Evolutionary conservation across 495 filamentous ascomycete species (phyloP), one percentile per base, ranked within the genome.

Genomic region (Apodospora peruviana): DNA sequence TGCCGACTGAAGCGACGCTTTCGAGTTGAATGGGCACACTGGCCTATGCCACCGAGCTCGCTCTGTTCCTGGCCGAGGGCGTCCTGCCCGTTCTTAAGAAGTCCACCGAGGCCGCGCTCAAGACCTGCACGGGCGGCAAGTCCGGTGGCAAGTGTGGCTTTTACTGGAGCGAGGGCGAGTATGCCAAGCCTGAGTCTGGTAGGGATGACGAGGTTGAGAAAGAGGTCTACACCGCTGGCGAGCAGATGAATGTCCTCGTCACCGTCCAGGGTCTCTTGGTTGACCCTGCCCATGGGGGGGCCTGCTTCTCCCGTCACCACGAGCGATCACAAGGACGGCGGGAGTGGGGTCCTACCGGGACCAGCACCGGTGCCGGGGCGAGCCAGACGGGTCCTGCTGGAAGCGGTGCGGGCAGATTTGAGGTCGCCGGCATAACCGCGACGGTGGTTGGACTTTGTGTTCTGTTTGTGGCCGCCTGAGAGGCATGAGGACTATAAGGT

Each of bases 1-100:
- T 58, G 10, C 55, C 55, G 35, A 43, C 25, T 0, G 43, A 50
- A n/a, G 29, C 37, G 2, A 57, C 39, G 10, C 40, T 56, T 7
- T 56, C 27, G 14, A 32, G 27, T 14, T 32, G 27, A 32, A n/a
- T n/a, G n/a, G n/a, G n/a, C n/a, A n/a, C n/a, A n/a, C 27, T 32
- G 27, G 27, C 27, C 27, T 7, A 7, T 32, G 27, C 27, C 27
- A 32, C 27, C 27, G 27, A 32, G 27, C 27, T 32, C 7, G 27
- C 27, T 14, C 27, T 14, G 14, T 32, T 32, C 27, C 27, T 32
- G 27, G 27, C 27, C 27, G 27, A 32, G 27, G 27, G 27, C 27
- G 27, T 32, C 27, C 27, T 32, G 27, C 27, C 27, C 27, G 27
- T 32, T 32, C 27, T 32, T 14, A 32, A 32, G 27, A 32, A 32